phyloP scores from a whole-genome alignment of 345 rosid genomes.

The Eucalyptus pauciflora region DNA sequence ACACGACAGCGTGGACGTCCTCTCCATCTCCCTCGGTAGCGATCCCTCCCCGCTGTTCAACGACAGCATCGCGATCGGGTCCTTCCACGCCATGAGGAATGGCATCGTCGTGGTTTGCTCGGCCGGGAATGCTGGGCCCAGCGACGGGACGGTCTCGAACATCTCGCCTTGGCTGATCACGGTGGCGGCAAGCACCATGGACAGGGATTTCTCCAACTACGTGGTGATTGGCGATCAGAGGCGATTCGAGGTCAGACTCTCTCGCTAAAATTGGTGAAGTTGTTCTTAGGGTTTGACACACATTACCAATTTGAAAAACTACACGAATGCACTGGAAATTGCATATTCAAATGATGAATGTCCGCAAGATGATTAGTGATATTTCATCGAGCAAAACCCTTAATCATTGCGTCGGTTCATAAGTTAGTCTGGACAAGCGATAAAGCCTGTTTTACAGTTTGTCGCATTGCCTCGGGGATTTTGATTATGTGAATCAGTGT shows the following conservation, averaged over 20 bases:
- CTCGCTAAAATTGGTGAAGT: not conserved
- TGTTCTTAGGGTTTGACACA: not conserved
- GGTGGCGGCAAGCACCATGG: slow-evolving; percentile 85
- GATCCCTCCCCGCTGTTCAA: slow-evolving; percentile 23
- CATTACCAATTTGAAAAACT: not conserved
- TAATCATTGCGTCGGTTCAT: too few species aligned
- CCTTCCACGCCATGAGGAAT: slow-evolving; percentile 63
- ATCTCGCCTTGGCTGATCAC: slow-evolving; percentile 86
- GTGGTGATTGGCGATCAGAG: slow-evolving; percentile 46
- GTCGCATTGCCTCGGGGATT: not conserved
- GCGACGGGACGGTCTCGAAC: slow-evolving; percentile 46
- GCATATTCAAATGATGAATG: not conserved
- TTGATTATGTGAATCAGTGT: not conserved
- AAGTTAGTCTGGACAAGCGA: not conserved
- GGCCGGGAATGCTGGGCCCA: slow-evolving; percentile 83
- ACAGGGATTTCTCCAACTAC: slow-evolving; percentile 65
- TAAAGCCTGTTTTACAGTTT: not conserved
- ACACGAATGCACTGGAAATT: not conserved
- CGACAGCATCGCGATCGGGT: slow-evolving; percentile 58
- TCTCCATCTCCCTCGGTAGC: slow-evolving; percentile 69
- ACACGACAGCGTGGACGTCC: slow-evolving; percentile 63
- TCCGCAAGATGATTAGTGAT: not conserved
- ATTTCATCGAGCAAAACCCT: not conserved
- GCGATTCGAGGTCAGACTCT: slow-evolving; percentile 39
- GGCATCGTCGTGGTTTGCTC: slow-evolving; percentile 60